phyloP scores from a whole-genome alignment of 2,329 filamentous ascomycete species.

The Paecilomyces sp. region DNA sequence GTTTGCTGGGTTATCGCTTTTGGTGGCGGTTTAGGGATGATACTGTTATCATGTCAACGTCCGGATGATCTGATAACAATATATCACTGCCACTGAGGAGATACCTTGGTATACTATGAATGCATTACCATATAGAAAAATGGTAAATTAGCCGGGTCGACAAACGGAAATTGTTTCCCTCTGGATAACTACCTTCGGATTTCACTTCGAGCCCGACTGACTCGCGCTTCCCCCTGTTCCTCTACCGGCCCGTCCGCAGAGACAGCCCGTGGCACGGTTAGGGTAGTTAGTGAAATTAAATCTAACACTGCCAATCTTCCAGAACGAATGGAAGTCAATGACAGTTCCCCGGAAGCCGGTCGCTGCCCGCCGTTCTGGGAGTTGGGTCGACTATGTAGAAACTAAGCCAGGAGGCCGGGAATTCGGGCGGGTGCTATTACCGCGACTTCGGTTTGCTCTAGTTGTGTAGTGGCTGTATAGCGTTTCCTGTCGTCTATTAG shows the following conservation, averaged over 20 bases:
- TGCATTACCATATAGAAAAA: not conserved
- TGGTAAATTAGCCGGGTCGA: not conserved
- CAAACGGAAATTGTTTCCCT: not conserved
- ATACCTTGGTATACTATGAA: not conserved
- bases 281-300: not conserved
- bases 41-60: not conserved
- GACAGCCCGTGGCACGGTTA: not conserved
- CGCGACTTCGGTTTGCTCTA: not conserved
- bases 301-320: not conserved
- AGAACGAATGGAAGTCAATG: not conserved
- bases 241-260: not conserved
- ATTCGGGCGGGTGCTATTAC: not conserved
- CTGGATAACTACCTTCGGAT: not conserved
- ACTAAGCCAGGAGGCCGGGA: not conserved
- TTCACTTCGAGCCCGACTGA: not conserved
- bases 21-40: not conserved
- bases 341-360: not conserved
- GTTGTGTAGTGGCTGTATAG: not conserved
- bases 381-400: not conserved
- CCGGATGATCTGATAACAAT: no score
- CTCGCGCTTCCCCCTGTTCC: not conserved
- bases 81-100: not conserved
- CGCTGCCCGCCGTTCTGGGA: not conserved
- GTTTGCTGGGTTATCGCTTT: not conserved
- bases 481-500: not conserved